phyloP scores from a whole-genome alignment of 2,329 filamentous ascomycete species.

The Beauveria varroae region DNA sequence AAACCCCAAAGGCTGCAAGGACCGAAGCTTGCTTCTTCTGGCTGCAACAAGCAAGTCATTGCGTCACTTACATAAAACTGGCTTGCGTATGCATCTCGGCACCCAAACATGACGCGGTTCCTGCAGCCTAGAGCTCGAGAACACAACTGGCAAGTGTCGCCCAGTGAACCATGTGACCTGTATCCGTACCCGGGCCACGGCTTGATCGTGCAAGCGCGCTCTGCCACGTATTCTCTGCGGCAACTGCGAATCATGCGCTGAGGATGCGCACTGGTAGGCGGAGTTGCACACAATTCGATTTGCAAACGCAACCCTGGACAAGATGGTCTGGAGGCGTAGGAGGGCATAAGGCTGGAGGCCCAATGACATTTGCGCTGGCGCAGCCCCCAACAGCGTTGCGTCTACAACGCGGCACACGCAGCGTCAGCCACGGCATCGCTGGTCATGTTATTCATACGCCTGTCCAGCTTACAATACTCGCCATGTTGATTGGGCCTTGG shows the following conservation, averaged over 20 bases:
- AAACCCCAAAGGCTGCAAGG: background rate
- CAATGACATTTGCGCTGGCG: background rate
- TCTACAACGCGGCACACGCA: background rate
- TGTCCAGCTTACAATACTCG: background rate
- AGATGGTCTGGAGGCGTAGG: background rate
- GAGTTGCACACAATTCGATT: too few species aligned
- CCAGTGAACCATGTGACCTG: background rate
- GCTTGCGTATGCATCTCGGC: background rate
- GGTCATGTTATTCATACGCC: background rate
- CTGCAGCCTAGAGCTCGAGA: background rate
- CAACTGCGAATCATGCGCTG: too few species aligned
- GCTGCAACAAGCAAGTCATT: background rate
- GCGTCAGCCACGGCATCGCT: background rate
- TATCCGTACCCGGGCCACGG: background rate
- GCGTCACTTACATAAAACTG: background rate
- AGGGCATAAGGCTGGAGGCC: slow-evolving; percentile 1
- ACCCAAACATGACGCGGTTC: background rate
- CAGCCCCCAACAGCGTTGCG: background rate
- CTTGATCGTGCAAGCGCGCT: background rate
- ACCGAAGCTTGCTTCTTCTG: background rate
- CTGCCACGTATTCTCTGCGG: too few species aligned
- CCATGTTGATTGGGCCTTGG: background rate
- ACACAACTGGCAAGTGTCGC: too few species aligned
- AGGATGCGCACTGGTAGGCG: too few species aligned
- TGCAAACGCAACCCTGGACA: too few species aligned